These are phyloP conservation scores for Persicaria tinctoria DNA, from an alignment of 148 eudicot genomes.

Conservation along the genomic window DNA sequence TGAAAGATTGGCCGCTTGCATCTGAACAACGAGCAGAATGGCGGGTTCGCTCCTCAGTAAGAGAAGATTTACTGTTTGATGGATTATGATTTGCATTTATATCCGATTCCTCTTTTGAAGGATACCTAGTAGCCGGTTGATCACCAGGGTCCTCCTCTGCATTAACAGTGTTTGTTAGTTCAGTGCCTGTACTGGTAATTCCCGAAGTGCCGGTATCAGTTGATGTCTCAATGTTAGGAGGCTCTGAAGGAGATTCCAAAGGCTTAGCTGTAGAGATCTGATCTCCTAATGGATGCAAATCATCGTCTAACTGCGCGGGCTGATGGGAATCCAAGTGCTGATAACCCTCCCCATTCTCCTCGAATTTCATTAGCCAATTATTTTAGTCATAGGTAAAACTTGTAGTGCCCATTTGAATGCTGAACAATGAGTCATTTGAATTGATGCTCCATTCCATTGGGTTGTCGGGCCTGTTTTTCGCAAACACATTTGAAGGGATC, in stretches of 20 bases:
- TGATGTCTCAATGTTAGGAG: neutral
- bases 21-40: slow-evolving; percentile 26
- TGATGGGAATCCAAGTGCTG: neutral
- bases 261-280: slow-evolving; percentile 14
- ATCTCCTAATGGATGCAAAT: neutral
- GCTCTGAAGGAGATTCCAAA: neutral
- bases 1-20: slow-evolving; percentile 52
- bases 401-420: slow-evolving; percentile 61
- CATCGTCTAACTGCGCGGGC: neutral
- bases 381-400: slow-evolving; percentile 51
- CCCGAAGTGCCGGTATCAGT: neutral
- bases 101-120: slow-evolving; percentile 22
- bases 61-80: slow-evolving; percentile 13
- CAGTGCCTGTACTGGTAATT: neutral
- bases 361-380: slow-evolving; percentile 33
- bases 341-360: slow-evolving; percentile 13
- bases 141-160: neutral
- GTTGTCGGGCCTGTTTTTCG: slow-evolving; percentile 30
- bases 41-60: slow-evolving; percentile 20
- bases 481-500: slow-evolving; percentile 58
- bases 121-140: neutral
- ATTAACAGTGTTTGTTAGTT: neutral
- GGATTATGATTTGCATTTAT: slow-evolving; percentile 12
- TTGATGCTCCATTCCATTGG: slow-evolving; percentile 62
- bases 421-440: slow-evolving; percentile 69